Base-by-base conservation (phyloP, 768 basidiomycete species). In the Atractiella rhizophila region DNA sequence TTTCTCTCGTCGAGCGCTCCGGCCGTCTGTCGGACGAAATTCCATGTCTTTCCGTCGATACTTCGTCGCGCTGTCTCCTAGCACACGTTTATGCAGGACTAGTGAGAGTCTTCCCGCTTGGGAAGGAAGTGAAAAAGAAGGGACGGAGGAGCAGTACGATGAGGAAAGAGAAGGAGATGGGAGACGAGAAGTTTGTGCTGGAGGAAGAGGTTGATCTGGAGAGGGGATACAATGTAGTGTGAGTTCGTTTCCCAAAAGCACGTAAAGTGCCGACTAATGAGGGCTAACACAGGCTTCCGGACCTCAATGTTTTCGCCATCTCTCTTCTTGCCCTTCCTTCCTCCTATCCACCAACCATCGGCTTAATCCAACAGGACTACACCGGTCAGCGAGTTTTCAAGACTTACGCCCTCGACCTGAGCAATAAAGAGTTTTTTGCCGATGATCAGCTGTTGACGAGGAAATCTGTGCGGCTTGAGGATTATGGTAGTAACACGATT, bases 311-410 rank as follows among this genome's bases (percentile, higher is more conserved):
- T 6, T 62, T 80, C 23, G 66, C 71, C 5, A 52, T 82, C 28
- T 60, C 68, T 4, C 74, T 82, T 60, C 56, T 82, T 13, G 60
- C 67, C 15, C 51, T 64, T 2, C 45, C 51, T 4, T 43, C 56
- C 5, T 50, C 60, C 13, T 63, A 63, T 26, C 60, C 66, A 15
- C 66, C 67, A 2, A 30, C 41, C 0, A 56, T 86, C 33, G 75
- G 70, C 9, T 70, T 83, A 33, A 58, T 83, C 8, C 68, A 75
- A 49, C 52, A 71, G 8, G 74, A 81, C 54, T 66, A 70, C 50
- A 63, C 43, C 9, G 51, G 50, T 12, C 66, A 45, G 59, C 65
- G 40, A 5, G 35, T 40, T 8, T 40, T 59, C 26, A 24, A 51
- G 10, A 43, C 51, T 8, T 42, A 46, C 42, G 25, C 28, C 1